These are phyloP conservation scores for Astrothelium subdiscretum DNA, from an alignment of 495 filamentous ascomycete genomes.

Conservation along the genomic window DNA sequence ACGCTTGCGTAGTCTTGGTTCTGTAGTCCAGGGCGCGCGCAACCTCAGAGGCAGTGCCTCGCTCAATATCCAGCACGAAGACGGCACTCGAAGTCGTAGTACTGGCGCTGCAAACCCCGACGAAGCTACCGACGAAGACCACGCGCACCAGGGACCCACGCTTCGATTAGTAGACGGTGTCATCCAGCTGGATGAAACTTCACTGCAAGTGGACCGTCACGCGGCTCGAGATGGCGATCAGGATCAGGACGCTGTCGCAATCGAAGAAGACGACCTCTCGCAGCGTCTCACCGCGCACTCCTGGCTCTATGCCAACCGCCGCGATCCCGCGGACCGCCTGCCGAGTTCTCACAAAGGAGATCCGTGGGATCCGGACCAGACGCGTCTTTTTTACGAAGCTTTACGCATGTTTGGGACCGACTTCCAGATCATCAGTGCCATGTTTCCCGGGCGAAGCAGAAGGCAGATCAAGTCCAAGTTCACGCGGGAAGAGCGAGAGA, in stretches of 20 bases:
- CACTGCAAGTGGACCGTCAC: conserved; percentile 69
- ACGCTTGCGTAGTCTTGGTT: not conserved
- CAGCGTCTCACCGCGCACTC: conserved; percentile 61
- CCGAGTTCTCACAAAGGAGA: conserved; percentile 43
- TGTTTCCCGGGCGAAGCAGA: conserved; percentile 67
- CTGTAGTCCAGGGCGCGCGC: not conserved
- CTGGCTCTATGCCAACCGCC: conserved; percentile 44
- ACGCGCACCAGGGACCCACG: conserved; percentile 31
- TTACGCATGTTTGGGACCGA: conserved; percentile 86
- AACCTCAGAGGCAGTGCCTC: not conserved
- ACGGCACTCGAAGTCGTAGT: not conserved
- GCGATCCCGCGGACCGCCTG: conserved; percentile 22
- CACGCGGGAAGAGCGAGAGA: conserved; percentile 75
- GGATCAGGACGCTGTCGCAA: conserved; percentile 46
- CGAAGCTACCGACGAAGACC: not conserved
- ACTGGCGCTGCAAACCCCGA: not conserved
- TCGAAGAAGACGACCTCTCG: conserved; percentile 79
- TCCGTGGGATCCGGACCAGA: conserved; percentile 65
- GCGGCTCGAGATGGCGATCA: conserved; percentile 45
- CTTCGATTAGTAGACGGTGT: conserved; percentile 73
- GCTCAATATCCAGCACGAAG: not conserved
- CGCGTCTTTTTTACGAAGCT: conserved; percentile 74
- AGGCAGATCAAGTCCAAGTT: conserved; percentile 86
- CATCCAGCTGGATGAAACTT: conserved; percentile 68
- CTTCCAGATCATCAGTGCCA: conserved; percentile 72